Conservation (phyloP, 2,329 filamentous ascomycete species). For the Sporothrix variecibatus region DNA sequence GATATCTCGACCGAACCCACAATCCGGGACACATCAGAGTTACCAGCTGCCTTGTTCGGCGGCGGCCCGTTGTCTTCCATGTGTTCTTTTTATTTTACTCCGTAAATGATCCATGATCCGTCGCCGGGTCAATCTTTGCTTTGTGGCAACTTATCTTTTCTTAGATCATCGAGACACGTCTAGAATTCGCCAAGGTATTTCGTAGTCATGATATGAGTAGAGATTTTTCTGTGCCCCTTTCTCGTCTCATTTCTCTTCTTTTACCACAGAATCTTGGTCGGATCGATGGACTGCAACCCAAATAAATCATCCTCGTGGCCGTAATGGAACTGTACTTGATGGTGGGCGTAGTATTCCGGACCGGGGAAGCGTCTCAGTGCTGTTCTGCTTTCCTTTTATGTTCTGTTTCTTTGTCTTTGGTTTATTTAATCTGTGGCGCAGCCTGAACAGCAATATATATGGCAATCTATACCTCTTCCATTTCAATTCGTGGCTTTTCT, state of each 20-base stretch:
- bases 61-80: slow-evolving; percentile 10
- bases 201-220: no score
- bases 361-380: not conserved
- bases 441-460: not conserved
- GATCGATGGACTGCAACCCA: not conserved
- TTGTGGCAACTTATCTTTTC: not conserved
- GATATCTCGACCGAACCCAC: not conserved
- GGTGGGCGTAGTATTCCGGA: not conserved
- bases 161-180: not conserved
- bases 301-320: not conserved
- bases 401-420: not conserved
- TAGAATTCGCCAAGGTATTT: not conserved
- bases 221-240: not conserved
- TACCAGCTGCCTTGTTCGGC: slow-evolving; percentile 2
- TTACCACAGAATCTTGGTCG: not conserved
- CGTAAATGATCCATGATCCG: not conserved
- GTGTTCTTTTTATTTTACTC: not conserved
- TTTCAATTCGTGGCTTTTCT: slow-evolving; percentile 1
- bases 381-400: not conserved
- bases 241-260: not conserved
- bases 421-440: slow-evolving; percentile 2
- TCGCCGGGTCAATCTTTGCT: no score
- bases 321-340: not conserved
- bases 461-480: not conserved
- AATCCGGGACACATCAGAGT: not conserved